Evolutionary conservation across 2,329 filamentous ascomycete genomes (phyloP), one percentile per base, ranked within the genome.

Genomic region (Ascochyta viciae-villosae): DNA sequence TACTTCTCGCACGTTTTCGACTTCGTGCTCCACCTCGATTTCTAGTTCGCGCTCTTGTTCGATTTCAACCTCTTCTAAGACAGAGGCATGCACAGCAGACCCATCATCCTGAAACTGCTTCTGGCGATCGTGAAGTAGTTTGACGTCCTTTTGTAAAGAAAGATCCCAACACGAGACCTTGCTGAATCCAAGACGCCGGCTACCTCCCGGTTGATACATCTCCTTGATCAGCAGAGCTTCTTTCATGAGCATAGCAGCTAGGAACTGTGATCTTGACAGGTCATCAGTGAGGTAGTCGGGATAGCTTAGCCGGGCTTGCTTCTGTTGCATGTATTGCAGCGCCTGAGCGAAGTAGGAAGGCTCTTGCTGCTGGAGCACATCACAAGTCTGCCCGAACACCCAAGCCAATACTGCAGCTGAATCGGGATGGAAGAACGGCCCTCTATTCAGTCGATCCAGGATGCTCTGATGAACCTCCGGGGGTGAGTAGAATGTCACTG

Each of bases 361-460:
- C 43, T 84, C 82, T 0, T 89, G 68, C 29, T 88, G 82, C 54
- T 88, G 84, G 19, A 85, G 87, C 0, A 74, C 79, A 7, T 76
- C 71, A 54, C 87, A 90, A 0, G 86, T 88, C 50, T 89, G 85
- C 40, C 87, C 80, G 0, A 90, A 76, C 0, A 90, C 78, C 88
- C 88, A 90, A 3, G 42, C 6, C 15, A 55, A 13, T 1, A 55
- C 52, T 6, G 46, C 46, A 4, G 46, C 46, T n/a, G 52, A 55
- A 24, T 55, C 52, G 1, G 52, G 52, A 22, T 24, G 35, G 35
- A 55, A 55, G 9, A 15, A 12, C 3, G 19, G 22, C 5, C 24
- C 26, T 13, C 49, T 31, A 3, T 19, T 22, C 29, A 55, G 37
- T 3, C 53, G 47, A 40, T 71, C 82, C 0, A 82, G 62, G 29